Evolutionary conservation across 1,284 basidiomycete genomes (phyloP), one percentile per base, ranked within the genome.

Genomic region (Ustilago cynodontis): DNA sequence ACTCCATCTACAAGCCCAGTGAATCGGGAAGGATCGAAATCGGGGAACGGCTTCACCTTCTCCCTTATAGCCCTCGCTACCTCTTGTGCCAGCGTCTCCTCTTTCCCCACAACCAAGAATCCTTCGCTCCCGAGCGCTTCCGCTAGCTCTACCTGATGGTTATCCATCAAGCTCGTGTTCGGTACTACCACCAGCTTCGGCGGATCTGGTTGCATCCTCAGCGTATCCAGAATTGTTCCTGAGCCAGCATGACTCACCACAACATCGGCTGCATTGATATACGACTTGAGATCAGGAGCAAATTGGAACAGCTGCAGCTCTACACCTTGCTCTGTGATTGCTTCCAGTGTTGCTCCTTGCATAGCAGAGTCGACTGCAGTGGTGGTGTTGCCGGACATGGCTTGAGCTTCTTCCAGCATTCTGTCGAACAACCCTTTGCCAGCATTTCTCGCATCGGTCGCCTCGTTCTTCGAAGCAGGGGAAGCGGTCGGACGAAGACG

Each of bases 171-270:
- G 1, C 92, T 91, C 33, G 91, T 88, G 84, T 99, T 99, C 13
- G 95, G 94, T 1, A 98, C 91, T 14, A 94, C 93, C 72, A 99
- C 91, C 74, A 98, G 88, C 8, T 90, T 90, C 80, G 92, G 93
- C 33, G 59, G 55, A 5, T 20, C 55, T 9, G 61, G 33, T 16
- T 52, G 57, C 90, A 88, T 71, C 28, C 95, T 89, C 49, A 98
- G 88, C 13, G 92, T 93, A 54, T 95, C 93, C 41, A 98, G 89
- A 79, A 98, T 95, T 1, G 95, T 97, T 9, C 95, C 96, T 13
- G 96, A 93, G 57, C 95, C 95, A 82, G 94, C 95, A 89, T 98
- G 95, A 82, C 93, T 93, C 43, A 98, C 92, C 57, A 98, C 90
- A 51, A 94, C 86, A 84, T 94, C 91, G 26, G 93, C 91, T 14